Evolutionary conservation across 768 basidiomycete species (phyloP).

Genomic region (Mycena leptocephala): DNA sequence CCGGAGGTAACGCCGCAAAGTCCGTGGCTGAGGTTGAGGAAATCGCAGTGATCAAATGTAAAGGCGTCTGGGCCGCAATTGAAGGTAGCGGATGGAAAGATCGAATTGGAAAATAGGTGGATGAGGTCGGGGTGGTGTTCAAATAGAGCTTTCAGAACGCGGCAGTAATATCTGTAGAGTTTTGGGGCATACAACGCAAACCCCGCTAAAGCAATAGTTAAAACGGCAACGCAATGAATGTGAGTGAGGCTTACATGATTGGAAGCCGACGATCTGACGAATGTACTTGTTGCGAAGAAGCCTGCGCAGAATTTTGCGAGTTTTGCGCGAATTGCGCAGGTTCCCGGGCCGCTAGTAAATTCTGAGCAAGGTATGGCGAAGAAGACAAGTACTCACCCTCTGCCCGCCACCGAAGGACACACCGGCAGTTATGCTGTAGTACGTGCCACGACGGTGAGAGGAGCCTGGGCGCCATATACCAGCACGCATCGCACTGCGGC

Average conservation of each 20-base stretch:
- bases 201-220: background rate
- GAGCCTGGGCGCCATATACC: background rate
- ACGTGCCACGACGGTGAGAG: background rate
- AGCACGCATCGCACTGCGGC: background rate
- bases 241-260: background rate
- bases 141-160: background rate
- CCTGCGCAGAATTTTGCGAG: background rate
- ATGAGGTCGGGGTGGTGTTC: background rate
- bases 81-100: no score
- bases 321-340: background rate
- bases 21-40: no score
- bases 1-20: no score
- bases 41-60: no score
- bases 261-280: background rate
- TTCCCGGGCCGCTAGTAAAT: background rate
- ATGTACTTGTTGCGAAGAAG: background rate
- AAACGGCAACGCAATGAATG: background rate
- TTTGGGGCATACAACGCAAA: background rate
- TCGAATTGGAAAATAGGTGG: background rate
- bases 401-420: background rate
- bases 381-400: background rate
- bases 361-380: background rate
- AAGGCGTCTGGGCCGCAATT: no score
- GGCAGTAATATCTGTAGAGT: background rate
- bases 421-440: background rate